Evolutionary conservation across 78 protist species (phyloP).

Genomic region (Diacronema lutheri): DNA sequence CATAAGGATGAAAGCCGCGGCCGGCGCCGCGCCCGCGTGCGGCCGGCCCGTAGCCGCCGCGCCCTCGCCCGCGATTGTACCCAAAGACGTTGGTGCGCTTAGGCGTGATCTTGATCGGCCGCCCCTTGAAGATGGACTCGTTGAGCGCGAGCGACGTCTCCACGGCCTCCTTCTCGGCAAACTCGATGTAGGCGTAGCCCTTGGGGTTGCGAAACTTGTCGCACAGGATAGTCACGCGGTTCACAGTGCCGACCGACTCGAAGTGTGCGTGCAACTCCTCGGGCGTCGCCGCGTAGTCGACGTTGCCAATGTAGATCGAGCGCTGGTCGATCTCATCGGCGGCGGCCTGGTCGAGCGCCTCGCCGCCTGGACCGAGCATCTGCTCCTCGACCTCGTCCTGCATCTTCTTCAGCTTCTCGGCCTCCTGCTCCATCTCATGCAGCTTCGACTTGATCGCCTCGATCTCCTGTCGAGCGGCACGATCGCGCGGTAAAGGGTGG

Average conservation of each 20-base stretch:
- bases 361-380: background rate
- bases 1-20: no score
- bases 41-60: no score
- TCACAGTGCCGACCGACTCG: constrained; percentile 72
- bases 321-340: constrained; percentile 46
- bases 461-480: constrained; percentile 14
- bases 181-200: background rate
- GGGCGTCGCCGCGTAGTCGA: constrained; percentile 72
- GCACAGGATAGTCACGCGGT: constrained; percentile 71
- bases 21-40: no score
- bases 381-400: constrained; percentile 13
- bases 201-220: constrained; percentile 69
- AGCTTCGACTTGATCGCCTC: constrained; percentile 30
- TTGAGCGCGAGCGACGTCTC: constrained; percentile 7
- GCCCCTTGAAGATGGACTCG: constrained; percentile 23
- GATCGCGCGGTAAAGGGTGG: no score
- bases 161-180: constrained; percentile 11
- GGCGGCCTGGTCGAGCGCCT: background rate
- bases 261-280: constrained; percentile 79
- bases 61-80: no score
- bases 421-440: constrained; percentile 25
- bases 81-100: no score
- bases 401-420: constrained; percentile 22
- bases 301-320: constrained; percentile 79
- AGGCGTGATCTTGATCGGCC: constrained; percentile 29